Percentiles rank a stretch among this genome's conserved stretches.
phyloP scores from a whole-genome alignment of 1,139 yeast species.

The Blastobotrys aristatus region DNA sequence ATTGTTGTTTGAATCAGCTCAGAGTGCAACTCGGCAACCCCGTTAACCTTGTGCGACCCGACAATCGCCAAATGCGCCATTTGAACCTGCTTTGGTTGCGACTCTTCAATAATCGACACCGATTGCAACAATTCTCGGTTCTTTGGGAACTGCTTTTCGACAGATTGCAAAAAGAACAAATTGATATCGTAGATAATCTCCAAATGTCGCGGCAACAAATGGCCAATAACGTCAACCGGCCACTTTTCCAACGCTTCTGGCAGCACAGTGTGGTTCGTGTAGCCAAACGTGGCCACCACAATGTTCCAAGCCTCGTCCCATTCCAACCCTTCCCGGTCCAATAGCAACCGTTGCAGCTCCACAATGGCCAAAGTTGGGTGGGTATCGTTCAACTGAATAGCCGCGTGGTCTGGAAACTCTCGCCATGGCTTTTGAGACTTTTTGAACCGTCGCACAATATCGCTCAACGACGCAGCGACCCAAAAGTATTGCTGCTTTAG shows the following conservation, averaged over 20 bases:
- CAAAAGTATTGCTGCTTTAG: slow-evolving; percentile 95
- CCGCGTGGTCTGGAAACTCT: slow-evolving; percentile 79
- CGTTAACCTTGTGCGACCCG: slow-evolving; percentile 91
- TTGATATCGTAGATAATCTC: slow-evolving; percentile 88
- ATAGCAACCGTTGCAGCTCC: slow-evolving; percentile 79
- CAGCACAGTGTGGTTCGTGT: slow-evolving; percentile 94
- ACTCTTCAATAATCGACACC: slow-evolving; percentile 84
- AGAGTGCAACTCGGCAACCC: slow-evolving; percentile 93
- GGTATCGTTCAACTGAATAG: slow-evolving; percentile 91
- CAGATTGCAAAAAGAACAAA: slow-evolving; percentile 68
- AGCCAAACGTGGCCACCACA: slow-evolving; percentile 77
- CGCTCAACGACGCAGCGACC: slow-evolving; percentile 93
- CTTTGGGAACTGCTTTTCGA: slow-evolving; percentile 68
- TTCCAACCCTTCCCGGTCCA: slow-evolving; percentile 72
- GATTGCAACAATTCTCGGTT: slow-evolving; percentile 57
- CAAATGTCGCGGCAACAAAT: slow-evolving; percentile 82
- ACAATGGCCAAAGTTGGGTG: slow-evolving; percentile 92
- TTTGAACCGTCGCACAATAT: slow-evolving; percentile 84
- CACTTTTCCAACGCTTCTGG: slow-evolving; percentile 93
- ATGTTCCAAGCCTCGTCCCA: slow-evolving; percentile 88
- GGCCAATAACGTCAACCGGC: slow-evolving; percentile 80
- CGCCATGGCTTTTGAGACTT: slow-evolving; percentile 75
- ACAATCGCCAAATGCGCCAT: slow-evolving; percentile 91
- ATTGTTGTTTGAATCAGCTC: slow-evolving; percentile 85
- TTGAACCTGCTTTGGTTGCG: slow-evolving; percentile 71